Evolutionary conservation across 805 yeast genomes (phyloP).

Genomic region (Candida caryicola): DNA sequence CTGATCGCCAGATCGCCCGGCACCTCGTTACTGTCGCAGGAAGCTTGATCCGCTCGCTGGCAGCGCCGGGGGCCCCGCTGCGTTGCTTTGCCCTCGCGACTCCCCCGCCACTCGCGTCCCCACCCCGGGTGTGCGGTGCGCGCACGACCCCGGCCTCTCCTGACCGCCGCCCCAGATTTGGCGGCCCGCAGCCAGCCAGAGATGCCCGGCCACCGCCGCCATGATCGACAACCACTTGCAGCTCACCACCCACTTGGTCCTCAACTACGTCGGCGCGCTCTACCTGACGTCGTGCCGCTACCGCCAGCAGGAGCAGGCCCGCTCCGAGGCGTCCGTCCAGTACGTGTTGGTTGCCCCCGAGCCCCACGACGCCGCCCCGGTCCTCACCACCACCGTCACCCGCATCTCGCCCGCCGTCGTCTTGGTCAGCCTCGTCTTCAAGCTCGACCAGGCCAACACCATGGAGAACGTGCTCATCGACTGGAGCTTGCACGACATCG

Average conservation of each 20-base stretch:
- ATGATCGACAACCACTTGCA: conserved; percentile 19
- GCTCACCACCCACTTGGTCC: conserved; percentile 20
- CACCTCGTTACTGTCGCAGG: no score
- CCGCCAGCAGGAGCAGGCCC: conserved; percentile 4
- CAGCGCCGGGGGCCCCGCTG: no score
- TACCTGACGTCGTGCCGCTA: conserved; percentile 9
- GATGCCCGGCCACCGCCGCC: no score
- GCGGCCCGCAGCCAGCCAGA: no score
- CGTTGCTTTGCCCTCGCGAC: no score
- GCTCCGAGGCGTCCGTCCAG: conserved; percentile 13
- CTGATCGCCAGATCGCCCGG: no score
- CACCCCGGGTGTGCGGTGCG: no score
- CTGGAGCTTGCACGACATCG: conserved; percentile 18
- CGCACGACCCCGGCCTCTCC: no score
- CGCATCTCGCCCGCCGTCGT: conserved; percentile 8
- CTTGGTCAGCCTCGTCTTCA: conserved; percentile 11
- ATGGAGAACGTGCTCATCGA: conserved; percentile 21
- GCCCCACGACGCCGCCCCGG: not conserved
- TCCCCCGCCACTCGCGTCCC: no score
- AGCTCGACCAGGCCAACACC: conserved; percentile 7
- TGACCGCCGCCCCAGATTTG: no score
- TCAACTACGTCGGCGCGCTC: conserved; percentile 17
- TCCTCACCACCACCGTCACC: conserved; percentile 9
- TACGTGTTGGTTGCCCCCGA: conserved; percentile 9
- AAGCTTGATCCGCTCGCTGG: no score